These are phyloP conservation scores for Hemileccinum hortonii DNA, from an alignment of 1,284 basidiomycete genomes.

Conservation along the genomic window DNA sequence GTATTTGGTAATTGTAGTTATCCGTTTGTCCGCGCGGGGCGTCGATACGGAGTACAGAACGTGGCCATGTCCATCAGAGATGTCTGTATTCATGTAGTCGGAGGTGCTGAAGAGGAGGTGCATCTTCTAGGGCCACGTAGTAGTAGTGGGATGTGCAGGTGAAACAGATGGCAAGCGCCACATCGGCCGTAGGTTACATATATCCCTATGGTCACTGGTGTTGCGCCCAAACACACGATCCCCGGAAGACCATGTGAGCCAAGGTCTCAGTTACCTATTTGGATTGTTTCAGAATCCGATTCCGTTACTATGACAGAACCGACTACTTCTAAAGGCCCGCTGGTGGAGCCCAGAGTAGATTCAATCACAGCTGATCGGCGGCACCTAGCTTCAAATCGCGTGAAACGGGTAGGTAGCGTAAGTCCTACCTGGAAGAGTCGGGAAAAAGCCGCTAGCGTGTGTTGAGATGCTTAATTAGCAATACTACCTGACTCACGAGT, in stretches of 20 bases:
- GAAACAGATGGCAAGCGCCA: not conserved
- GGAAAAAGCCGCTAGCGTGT: too few species aligned
- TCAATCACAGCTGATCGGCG: too few species aligned
- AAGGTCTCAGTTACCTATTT: conserved; percentile 2
- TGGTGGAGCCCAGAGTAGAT: too few species aligned
- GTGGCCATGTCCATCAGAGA: conserved; percentile 20
- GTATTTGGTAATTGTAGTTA: conserved; percentile 28
- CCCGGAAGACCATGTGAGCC: conserved; percentile 10
- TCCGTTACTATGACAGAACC: not conserved
- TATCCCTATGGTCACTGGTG: not conserved
- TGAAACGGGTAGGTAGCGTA: too few species aligned
- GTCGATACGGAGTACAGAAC: conserved; percentile 28
- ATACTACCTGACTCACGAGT: too few species aligned
- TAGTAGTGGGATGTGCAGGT: not conserved
- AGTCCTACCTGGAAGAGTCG: too few species aligned
- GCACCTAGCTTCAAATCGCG: too few species aligned
- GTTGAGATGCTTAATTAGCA: too few species aligned
- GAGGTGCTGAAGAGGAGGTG: conserved; percentile 25
- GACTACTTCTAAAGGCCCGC: not conserved
- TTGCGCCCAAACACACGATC: not conserved
- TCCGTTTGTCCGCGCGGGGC: conserved; percentile 17
- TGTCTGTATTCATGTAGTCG: conserved; percentile 22
- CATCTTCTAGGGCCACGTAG: conserved; percentile 9
- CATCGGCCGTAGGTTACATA: not conserved
- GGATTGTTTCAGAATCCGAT: not conserved